Conservation (phyloP, 495 filamentous ascomycete species). For the Lepidopterella palustris region DNA sequence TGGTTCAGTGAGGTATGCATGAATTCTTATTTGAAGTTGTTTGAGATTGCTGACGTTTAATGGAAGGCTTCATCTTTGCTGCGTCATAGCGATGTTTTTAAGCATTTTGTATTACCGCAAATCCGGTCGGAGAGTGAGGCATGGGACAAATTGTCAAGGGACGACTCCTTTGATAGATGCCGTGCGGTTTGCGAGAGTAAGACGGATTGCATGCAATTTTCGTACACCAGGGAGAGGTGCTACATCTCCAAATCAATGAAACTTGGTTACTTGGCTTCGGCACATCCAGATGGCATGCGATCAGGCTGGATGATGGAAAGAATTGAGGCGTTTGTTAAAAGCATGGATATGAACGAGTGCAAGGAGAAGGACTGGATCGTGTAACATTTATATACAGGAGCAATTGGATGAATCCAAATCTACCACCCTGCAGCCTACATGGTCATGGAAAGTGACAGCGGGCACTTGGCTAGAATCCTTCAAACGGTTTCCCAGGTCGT, state of each 20-base stretch:
- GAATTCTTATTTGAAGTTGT: no score
- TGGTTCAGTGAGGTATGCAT: no score
- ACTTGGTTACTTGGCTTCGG: background rate
- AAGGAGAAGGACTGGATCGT: no score
- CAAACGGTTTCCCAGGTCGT: no score
- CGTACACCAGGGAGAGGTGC: background rate
- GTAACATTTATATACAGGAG: no score
- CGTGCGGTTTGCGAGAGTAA: background rate
- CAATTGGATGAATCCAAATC: no score
- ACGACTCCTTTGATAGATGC: background rate
- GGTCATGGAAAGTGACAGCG: no score
- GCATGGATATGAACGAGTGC: no score
- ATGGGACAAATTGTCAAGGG: slow-evolving; percentile 12
- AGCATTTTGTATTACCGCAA: slow-evolving; percentile 4
- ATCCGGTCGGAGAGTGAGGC: background rate
- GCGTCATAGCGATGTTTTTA: slow-evolving; percentile 14
- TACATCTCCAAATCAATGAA: background rate
- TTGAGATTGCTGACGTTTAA: no score
- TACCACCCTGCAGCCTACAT: no score
- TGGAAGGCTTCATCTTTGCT: slow-evolving; percentile 19
- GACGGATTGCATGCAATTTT: background rate
- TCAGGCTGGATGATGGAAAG: background rate
- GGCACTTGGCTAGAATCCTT: no score
- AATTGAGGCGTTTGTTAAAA: no score
- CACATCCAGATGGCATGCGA: background rate